These are phyloP conservation scores for Lactarius trivialis DNA, from an alignment of 768 basidiomycete genomes.

Conservation along the genomic window DNA sequence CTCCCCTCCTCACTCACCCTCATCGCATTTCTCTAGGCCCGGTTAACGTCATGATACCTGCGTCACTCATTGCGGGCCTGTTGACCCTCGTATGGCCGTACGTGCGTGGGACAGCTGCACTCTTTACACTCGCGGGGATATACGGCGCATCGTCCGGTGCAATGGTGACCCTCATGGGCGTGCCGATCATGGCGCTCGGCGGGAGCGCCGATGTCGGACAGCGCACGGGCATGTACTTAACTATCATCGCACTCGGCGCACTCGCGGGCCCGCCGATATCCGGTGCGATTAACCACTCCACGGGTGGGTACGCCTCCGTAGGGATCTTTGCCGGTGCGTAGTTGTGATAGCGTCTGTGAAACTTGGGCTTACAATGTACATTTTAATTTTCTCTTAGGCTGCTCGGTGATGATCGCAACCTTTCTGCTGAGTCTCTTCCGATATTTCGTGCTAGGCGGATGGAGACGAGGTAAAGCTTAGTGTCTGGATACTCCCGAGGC, in stretches of 20 bases:
- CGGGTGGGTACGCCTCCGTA: conserved; percentile 47
- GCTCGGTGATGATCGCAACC: neutral
- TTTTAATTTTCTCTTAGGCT: neutral
- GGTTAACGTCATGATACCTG: conserved; percentile 63
- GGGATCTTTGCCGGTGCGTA: conserved; percentile 47
- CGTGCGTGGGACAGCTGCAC: conserved; percentile 35
- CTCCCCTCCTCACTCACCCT: neutral
- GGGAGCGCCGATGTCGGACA: conserved; percentile 54
- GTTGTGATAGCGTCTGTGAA: neutral
- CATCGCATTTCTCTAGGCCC: conserved; percentile 37
- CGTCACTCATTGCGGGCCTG: conserved; percentile 50
- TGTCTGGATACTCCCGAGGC: neutral
- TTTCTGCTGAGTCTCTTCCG: neutral
- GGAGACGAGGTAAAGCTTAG: neutral
- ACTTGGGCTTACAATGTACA: neutral
- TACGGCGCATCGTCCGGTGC: conserved; percentile 65
- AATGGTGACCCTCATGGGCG: conserved; percentile 49
- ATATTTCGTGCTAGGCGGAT: neutral
- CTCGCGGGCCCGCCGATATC: conserved; percentile 68
- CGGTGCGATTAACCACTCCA: conserved; percentile 53
- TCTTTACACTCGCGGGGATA: conserved; percentile 48
- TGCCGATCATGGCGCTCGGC: conserved; percentile 58
- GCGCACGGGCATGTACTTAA: conserved; percentile 58
- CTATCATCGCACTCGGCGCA: conserved; percentile 53
- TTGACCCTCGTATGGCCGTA: conserved; percentile 71